Evolutionary conservation across 495 filamentous ascomycete species (phyloP).

Genomic region (Xylaria scruposa): DNA sequence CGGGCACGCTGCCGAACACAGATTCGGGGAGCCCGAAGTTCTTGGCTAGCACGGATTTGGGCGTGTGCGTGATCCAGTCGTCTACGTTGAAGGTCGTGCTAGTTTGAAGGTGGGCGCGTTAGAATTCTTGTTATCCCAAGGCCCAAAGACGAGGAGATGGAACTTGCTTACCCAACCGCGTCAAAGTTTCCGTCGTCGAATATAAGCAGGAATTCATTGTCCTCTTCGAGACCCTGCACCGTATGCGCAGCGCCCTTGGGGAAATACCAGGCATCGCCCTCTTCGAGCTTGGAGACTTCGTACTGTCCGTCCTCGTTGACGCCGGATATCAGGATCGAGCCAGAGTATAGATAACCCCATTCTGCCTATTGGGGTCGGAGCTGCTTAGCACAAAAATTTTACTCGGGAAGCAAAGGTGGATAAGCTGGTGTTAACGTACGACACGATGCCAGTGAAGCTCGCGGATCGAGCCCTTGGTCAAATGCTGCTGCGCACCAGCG

Average conservation of each 20-base stretch:
- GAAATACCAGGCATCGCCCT: constrained; percentile 73
- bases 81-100: constrained; percentile 69
- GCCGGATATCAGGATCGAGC: constrained; percentile 62
- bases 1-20: constrained; percentile 63
- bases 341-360: constrained; percentile 68
- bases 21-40: constrained; percentile 65
- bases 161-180: constrained; percentile 47
- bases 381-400: background rate
- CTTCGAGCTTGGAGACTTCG: constrained; percentile 60
- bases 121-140: background rate
- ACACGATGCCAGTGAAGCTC: constrained; percentile 73
- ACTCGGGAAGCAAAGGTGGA: background rate
- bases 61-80: constrained; percentile 70
- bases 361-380: constrained; percentile 55
- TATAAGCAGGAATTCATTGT: constrained; percentile 70
- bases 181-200: constrained; percentile 68
- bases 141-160: background rate
- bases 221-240: constrained; percentile 61
- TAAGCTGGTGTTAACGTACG: constrained; percentile 43
- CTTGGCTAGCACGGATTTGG: constrained; percentile 65
- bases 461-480: constrained; percentile 66
- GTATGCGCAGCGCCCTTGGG: constrained; percentile 69
- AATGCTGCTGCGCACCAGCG: constrained; percentile 67
- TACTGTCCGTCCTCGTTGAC: constrained; percentile 66
- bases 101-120: background rate